Evolutionary conservation across 192 early-diverging fungal species (phyloP), one percentile per base, ranked within the genome.

Genomic region (Radiomyces spectabilis): DNA sequence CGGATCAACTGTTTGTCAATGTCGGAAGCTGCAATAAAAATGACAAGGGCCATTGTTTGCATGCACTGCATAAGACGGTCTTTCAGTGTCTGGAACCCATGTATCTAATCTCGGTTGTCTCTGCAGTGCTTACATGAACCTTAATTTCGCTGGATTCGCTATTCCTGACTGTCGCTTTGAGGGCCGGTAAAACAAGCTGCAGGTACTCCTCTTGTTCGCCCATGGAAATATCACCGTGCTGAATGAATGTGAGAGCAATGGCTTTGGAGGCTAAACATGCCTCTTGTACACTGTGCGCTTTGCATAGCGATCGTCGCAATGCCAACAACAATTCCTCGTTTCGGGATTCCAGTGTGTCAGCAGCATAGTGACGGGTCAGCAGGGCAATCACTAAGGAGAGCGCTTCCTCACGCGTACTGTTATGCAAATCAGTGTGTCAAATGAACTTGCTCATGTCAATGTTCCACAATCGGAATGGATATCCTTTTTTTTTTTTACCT

Each of bases 341-440:
- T 37, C 72, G 71, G 15, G 60, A 54, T 16, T 80, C 71, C 31
- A 85, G 65, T 9, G 59, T 57, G 5, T 79, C 74, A 18, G 78
- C 80, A 18, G 76, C 62, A 55, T 79, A 80, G 8, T 75, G 59
- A 29, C 72, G 77, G 22, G 80, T 59, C 56, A 83, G 61, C 5
- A 77, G 52, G 1, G 57, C 57, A 10, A 72, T 71, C 33, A 81
- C 53, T 18, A 59, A 71, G 2, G 63, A 38, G 35, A 87, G 58
- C 0, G 75, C 75, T 41, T 76, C 72, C 59, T 84, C 82, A 19
- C 85, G 61, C 13, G 71, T 69, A 43, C 81, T 83, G n/a, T n/a
- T n/a, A 60, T n/a, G 19, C 22, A 26, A 41, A 9, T 2, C 8
- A 43, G 13, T 16, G 8, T 18, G 19, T 58, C 0, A 27, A 30